Conservation (phyloP, 768 basidiomycete genomes). For the Podaxis sp. region DNA sequence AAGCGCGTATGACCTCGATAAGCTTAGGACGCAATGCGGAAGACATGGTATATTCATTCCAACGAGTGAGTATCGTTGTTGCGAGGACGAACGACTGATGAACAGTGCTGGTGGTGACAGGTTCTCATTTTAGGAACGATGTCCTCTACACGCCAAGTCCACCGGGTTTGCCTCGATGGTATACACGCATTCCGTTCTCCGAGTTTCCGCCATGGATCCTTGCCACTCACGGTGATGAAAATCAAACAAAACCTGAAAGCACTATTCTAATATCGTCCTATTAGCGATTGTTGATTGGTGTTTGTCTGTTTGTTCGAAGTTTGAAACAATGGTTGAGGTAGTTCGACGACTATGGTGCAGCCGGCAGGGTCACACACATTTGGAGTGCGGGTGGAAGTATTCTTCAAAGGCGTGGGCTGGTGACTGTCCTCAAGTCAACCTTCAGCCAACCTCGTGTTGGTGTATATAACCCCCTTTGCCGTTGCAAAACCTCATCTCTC, state of each 20-base stretch:
- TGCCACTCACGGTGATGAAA: background rate
- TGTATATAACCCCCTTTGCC: slow-evolving; percentile 24
- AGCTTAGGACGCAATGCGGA: background rate
- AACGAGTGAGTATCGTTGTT: background rate
- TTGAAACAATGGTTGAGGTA: background rate
- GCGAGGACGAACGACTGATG: background rate
- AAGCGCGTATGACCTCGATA: background rate
- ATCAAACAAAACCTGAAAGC: background rate
- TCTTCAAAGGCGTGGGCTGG: slow-evolving; percentile 14
- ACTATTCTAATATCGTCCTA: background rate
- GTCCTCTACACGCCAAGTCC: no score
- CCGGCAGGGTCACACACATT: background rate
- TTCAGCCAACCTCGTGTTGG: slow-evolving; percentile 2
- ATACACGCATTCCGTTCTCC: no score
- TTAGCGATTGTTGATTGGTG: background rate
- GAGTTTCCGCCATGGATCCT: background rate
- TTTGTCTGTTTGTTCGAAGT: background rate
- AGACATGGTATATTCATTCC: background rate
- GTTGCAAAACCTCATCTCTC: slow-evolving; percentile 28
- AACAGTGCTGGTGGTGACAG: background rate
- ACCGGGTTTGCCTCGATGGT: no score
- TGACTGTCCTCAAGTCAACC: slow-evolving; percentile 9
- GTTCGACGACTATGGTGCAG: background rate
- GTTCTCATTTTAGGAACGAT: background rate
- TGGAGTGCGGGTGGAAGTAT: background rate